Evolutionary conservation across 345 rosid genomes (phyloP).

Genomic region (Syzygium aqueum): DNA sequence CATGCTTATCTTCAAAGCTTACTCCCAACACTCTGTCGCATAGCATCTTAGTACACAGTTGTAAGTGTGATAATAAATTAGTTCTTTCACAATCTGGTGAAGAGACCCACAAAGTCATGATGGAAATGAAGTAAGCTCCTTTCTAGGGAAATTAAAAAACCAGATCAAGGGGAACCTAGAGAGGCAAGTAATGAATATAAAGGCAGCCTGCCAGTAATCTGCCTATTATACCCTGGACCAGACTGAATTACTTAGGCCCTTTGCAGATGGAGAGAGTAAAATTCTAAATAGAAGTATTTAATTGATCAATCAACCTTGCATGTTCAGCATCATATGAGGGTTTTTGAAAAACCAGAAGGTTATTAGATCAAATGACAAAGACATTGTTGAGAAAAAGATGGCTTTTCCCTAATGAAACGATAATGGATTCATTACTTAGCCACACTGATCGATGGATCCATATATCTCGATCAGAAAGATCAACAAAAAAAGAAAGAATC

Average conservation of each 20-base stretch:
- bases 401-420: neutral
- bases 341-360: neutral
- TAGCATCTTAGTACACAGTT: neutral
- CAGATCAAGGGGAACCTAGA: neutral
- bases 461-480: neutral
- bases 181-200: neutral
- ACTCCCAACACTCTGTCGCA: neutral
- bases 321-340: neutral
- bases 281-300: neutral
- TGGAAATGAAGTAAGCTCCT: neutral
- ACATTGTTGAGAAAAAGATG: neutral
- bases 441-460: neutral
- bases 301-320: neutral
- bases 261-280: neutral
- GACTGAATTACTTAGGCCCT: neutral
- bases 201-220: neutral
- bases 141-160: neutral
- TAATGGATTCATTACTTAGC: neutral
- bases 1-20: neutral
- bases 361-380: neutral
- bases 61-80: neutral
- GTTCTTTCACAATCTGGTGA: neutral
- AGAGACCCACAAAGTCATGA: neutral
- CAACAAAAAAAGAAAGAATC: neutral
- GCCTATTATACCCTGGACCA: neutral